phyloP scores from a whole-genome alignment of 129 eudicot species.

The Flaveria robusta region DNA sequence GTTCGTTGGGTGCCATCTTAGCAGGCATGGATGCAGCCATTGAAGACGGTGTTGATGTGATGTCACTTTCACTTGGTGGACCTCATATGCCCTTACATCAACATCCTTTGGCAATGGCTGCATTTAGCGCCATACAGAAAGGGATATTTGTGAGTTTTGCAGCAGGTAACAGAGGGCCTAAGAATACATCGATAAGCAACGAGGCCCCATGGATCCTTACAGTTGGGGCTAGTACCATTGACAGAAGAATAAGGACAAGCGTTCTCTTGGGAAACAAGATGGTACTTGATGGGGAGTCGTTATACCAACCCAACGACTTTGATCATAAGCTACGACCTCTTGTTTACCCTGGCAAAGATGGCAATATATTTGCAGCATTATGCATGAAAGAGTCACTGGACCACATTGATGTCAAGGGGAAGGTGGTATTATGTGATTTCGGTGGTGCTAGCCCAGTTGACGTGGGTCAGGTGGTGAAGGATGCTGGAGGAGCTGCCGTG shows the following conservation, averaged over 20 bases:
- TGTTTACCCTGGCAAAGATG: conserved; percentile 37
- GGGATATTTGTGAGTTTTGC: conserved; percentile 64
- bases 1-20: background rate
- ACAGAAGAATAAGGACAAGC: conserved; percentile 44
- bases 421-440: conserved; percentile 14
- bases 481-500: conserved; percentile 54
- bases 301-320: conserved; percentile 48
- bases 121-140: conserved; percentile 46
- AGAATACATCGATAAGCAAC: conserved; percentile 26
- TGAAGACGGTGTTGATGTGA: background rate
- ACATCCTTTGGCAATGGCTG: background rate
- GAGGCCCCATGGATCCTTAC: conserved; percentile 72
- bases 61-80: background rate
- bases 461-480: conserved; percentile 45
- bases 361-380: conserved; percentile 6
- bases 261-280: conserved; percentile 43
- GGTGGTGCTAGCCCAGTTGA: background rate
- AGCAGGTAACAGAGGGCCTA: conserved; percentile 60
- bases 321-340: conserved; percentile 38
- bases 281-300: conserved; percentile 43
- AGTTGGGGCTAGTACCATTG: conserved; percentile 64
- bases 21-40: conserved; percentile 12
- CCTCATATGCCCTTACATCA: background rate
- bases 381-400: conserved; percentile 39
- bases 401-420: background rate